phyloP scores from a whole-genome alignment of 2,329 filamentous ascomycete genomes.

The Coniochaeta sp. region DNA sequence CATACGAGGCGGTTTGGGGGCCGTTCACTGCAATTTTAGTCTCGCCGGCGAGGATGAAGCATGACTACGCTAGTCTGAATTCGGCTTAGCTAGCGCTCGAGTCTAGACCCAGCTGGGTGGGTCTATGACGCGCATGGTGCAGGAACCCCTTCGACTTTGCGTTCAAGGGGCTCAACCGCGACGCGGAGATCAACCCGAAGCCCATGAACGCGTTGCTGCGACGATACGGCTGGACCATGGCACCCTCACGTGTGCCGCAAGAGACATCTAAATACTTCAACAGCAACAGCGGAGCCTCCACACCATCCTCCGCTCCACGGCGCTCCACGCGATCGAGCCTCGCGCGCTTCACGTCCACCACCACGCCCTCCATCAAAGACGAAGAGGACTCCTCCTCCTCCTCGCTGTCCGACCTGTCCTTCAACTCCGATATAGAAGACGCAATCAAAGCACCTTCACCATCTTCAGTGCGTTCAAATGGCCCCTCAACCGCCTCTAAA shows the following conservation, averaged over 20 bases:
- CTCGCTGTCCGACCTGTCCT: slow-evolving; percentile 4
- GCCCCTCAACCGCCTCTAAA: slow-evolving; percentile 5
- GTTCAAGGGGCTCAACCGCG: neutral
- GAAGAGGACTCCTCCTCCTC: slow-evolving; percentile 1
- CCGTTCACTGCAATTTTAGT: neutral
- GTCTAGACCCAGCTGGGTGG: neutral
- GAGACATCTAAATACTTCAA: slow-evolving; percentile 51
- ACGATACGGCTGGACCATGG: slow-evolving; percentile 29
- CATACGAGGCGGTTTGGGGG: too few species aligned
- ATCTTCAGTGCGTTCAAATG: neutral
- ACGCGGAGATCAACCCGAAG: neutral
- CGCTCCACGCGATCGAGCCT: slow-evolving; percentile 42
- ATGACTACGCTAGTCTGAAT: neutral
- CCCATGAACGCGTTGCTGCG: neutral
- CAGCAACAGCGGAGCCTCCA: slow-evolving; percentile 29
- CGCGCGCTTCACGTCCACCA: slow-evolving; percentile 35
- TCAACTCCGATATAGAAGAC: slow-evolving; percentile 24
- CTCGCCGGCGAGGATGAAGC: neutral
- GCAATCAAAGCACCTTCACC: slow-evolving; percentile 10
- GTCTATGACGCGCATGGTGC: neutral
- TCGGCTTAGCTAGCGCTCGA: neutral
- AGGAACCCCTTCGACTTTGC: neutral
- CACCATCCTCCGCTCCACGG: slow-evolving; percentile 23
- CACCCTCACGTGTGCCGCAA: slow-evolving; percentile 49
- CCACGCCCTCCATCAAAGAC: slow-evolving; percentile 14